These are phyloP conservation scores for Coemansia reversa DNA, from an alignment of 192 early-diverging fungal species.

Conservation along the genomic window DNA sequence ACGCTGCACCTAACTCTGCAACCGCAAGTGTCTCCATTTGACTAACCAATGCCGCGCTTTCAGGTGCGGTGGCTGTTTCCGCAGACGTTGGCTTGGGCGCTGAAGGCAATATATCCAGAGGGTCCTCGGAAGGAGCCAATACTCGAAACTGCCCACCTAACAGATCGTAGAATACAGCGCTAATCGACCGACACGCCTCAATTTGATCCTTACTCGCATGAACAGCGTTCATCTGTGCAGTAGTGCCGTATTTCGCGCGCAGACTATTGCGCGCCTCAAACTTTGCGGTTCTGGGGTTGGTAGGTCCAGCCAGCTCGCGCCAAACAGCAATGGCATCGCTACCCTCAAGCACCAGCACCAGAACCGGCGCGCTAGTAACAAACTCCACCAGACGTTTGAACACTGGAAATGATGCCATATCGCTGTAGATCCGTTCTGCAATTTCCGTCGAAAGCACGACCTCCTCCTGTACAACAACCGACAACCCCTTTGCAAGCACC, in stretches of 20 bases:
- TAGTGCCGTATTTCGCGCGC: constrained; percentile 55
- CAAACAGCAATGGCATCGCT: constrained; percentile 42
- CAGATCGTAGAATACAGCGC: constrained; percentile 38
- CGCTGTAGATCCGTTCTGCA: constrained; percentile 31
- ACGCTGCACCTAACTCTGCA: neutral
- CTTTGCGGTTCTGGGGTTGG: constrained; percentile 48
- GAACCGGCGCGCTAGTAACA: constrained; percentile 54
- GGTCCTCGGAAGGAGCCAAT: constrained; percentile 28
- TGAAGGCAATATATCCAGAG: constrained; percentile 9
- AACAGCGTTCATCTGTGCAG: constrained; percentile 57
- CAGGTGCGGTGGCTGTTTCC: constrained; percentile 1
- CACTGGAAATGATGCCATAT: constrained; percentile 34
- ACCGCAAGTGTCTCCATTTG: constrained; percentile 23
- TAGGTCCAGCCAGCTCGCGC: constrained; percentile 56
- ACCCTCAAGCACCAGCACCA: constrained; percentile 53
- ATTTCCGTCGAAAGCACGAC: constrained; percentile 27
- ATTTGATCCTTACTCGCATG: constrained; percentile 55
- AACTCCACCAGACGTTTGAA: constrained; percentile 48
- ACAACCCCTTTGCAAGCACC: constrained; percentile 30
- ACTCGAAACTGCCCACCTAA: constrained; percentile 28
- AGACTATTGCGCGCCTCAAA: constrained; percentile 52
- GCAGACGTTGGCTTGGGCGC: neutral
- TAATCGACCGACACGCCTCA: constrained; percentile 26
- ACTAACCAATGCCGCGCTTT: constrained; percentile 1
- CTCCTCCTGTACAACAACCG: constrained; percentile 42